Evolutionary conservation across 2,329 filamentous ascomycete species (phyloP), one percentile per base, ranked within the genome.

Genomic region (Lanzia echinophila): DNA sequence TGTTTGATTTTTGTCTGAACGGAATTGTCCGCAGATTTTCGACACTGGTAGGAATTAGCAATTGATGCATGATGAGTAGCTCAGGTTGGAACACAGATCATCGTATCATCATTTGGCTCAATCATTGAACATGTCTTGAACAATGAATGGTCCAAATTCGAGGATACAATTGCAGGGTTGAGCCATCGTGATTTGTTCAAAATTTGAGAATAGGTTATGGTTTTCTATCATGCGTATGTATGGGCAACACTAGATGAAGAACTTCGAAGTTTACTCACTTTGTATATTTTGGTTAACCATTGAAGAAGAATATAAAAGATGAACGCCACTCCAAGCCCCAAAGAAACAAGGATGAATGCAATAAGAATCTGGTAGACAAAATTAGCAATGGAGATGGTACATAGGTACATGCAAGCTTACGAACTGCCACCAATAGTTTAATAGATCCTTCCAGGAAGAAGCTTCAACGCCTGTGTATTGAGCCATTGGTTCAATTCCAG

Each of bases 351-450:
- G 42, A 63, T 63, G 45, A 63, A 63, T 32, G 58, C 62, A 49
- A 65, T 51, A 6, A 63, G 56, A 53, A 64, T 50, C 62, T 65
- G 48, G 31, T 19, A 34, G 45, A 39, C n/a, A 15, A 39, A 11
- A 56, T 61, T 53, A 63, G 56, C 33, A 55, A 32, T n/a, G n/a
- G 41, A 50, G 6, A 42, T 42, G 39, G 28, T 15, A 44, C n/a
- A 15, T 41, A n/a, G 13, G 28, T 43, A 33, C 50, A 20, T n/a
- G 44, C 34, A 12, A 31, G 12, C 54, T 53, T 58, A 65, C 63
- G 51, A 60, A 61, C 45, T 63, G 60, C 62, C 61, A 65, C 63
- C 63, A 65, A 50, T 59, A 19, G 53, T 58, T 56, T 45, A 60
- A 50, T 33, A 65, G 48, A 28, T 59, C 45, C 53, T 55, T 47